Conservation (phyloP, 805 yeast genomes). For the Brettanomyces custersianus region DNA sequence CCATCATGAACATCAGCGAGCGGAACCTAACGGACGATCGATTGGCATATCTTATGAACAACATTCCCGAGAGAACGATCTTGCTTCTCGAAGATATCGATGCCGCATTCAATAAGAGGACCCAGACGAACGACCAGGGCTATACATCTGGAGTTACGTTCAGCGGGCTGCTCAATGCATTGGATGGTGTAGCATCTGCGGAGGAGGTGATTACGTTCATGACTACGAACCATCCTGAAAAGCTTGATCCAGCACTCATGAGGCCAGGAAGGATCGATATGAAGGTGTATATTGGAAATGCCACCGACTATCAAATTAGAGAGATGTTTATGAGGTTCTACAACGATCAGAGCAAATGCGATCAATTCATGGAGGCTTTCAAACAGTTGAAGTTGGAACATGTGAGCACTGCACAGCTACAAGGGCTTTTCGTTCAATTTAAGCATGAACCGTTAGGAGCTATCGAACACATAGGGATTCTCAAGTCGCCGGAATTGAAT, state of each 20-base stretch:
- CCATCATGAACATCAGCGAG: conserved; percentile 85
- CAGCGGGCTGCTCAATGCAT: conserved; percentile 85
- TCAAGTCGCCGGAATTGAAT: conserved; percentile 28
- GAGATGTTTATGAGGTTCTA: conserved; percentile 87
- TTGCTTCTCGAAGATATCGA: conserved; percentile 87
- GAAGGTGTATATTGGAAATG: conserved; percentile 76
- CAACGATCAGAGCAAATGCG: conserved; percentile 43
- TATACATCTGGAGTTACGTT: conserved; percentile 86
- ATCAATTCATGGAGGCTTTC: conserved; percentile 39
- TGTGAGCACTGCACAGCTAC: conserved; percentile 89
- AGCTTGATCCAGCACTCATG: conserved; percentile 82
- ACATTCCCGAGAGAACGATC: conserved; percentile 83
- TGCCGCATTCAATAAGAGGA: conserved; percentile 85
- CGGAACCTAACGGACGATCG: conserved; percentile 90
- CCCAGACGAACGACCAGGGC: conserved; percentile 69
- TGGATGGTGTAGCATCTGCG: conserved; percentile 96
- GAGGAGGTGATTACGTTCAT: conserved; percentile 94
- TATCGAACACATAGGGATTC: conserved; percentile 47
- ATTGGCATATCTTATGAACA: conserved; percentile 90
- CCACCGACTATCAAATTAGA: conserved; percentile 70
- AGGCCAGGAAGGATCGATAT: conserved; percentile 93
- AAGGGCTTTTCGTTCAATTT: conserved; percentile 89
- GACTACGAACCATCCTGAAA: conserved; percentile 98
- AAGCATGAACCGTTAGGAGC: conserved; percentile 78
- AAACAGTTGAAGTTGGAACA: conserved; percentile 37